phyloP scores from a whole-genome alignment of 441 rosid genomes.

The Hura crepitans region DNA sequence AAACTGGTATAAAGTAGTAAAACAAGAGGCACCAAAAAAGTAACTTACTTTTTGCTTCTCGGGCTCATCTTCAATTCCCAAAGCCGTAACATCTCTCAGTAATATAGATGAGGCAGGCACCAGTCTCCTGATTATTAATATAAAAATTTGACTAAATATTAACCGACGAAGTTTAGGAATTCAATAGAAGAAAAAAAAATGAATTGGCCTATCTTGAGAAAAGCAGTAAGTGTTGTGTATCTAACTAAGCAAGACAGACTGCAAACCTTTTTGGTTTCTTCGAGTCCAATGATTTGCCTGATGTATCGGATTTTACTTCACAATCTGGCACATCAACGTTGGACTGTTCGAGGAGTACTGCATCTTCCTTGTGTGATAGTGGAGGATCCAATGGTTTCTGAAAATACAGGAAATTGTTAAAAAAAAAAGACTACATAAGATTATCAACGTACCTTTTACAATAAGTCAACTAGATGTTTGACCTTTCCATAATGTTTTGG shows the following conservation, averaged over 20 bases:
- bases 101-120: conserved; percentile 66
- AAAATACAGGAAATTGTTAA: not conserved
- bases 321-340: conserved; percentile 25
- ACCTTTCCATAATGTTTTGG: not conserved
- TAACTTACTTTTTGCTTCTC: conserved; percentile 56
- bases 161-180: not conserved
- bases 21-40: not conserved
- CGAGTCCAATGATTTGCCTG: conserved; percentile 31
- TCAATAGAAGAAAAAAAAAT: not conserved
- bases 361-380: conserved; percentile 19
- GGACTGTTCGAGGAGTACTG: conserved; percentile 19
- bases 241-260: not conserved
- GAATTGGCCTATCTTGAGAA: not conserved
- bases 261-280: conserved; percentile 70
- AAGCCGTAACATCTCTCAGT: conserved; percentile 52
- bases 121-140: conserved; percentile 63
- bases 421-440: conserved; percentile 8
- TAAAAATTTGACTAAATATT: conserved; percentile 3
- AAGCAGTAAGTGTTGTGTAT: not conserved
- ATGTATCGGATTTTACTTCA: conserved; percentile 29
- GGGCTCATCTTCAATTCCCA: conserved; percentile 52
- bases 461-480: not conserved
- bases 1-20: not conserved
- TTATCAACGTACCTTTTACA: not conserved
- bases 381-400: conserved; percentile 31